phyloP scores from a whole-genome alignment of 1,284 basidiomycete genomes.

The Xanthoconium separans region DNA sequence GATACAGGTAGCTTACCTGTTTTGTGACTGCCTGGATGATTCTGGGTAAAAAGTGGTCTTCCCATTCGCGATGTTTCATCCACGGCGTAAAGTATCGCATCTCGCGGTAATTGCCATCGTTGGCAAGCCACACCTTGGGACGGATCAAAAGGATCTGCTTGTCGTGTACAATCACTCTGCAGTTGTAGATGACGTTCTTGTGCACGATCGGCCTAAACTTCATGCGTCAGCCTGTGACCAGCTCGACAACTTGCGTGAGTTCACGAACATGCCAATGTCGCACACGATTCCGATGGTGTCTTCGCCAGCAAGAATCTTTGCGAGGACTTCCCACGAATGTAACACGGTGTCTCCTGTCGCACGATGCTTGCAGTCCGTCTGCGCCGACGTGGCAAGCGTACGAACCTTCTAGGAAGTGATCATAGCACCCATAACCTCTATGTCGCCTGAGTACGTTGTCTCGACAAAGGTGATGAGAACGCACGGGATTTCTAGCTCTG shows the following conservation, averaged over 20 bases:
- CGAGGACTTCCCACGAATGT: conserved; percentile 96
- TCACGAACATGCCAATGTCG: conserved; percentile 88
- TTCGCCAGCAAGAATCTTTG: conserved; percentile 80
- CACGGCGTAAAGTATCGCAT: conserved; percentile 96
- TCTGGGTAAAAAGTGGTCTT: conserved; percentile 87
- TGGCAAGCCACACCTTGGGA: conserved; percentile 99
- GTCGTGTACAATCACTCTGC: conserved; percentile 86
- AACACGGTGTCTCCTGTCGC: conserved; percentile 82
- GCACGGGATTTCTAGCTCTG: conserved; percentile 96
- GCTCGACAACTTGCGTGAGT: background rate
- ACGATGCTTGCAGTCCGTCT: background rate
- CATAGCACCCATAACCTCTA: conserved; percentile 92
- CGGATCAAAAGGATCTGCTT: conserved; percentile 89
- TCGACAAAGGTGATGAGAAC: conserved; percentile 26
- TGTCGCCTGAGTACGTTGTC: background rate
- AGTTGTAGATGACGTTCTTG: conserved; percentile 98
- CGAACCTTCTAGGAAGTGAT: conserved; percentile 87
- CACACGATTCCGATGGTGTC: conserved; percentile 81
- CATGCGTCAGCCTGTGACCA: conserved; percentile 1
- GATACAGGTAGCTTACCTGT: conserved; percentile 55
- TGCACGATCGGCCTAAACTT: conserved; percentile 84
- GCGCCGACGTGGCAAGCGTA: background rate
- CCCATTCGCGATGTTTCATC: conserved; percentile 83
- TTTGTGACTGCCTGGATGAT: conserved; percentile 85
- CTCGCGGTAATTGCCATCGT: conserved; percentile 98